phyloP scores from a whole-genome alignment of 306 rosid genomes.

The Rosa rugosa region DNA sequence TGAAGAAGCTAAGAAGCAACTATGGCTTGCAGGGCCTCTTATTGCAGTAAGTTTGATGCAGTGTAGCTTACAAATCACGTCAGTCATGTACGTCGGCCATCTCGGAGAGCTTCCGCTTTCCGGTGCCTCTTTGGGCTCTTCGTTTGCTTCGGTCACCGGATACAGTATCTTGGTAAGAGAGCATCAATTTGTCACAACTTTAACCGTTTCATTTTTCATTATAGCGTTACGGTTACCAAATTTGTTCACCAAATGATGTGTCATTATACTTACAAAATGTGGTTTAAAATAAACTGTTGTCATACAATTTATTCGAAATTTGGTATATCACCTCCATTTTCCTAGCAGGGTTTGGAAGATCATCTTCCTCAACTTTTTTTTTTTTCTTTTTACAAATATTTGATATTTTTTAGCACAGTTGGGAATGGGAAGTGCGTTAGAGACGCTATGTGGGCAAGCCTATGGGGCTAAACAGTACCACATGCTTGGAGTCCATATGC shows the following conservation, averaged over 20 bases:
- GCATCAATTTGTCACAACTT: not conserved
- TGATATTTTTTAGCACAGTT: constrained; percentile 21
- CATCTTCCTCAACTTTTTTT: not conserved
- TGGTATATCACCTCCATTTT: not conserved
- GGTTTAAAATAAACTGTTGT: not conserved
- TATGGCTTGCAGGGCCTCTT: constrained; percentile 56
- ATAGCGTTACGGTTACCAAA: accelerated
- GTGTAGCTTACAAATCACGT: constrained; percentile 47
- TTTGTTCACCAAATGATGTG: not conserved
- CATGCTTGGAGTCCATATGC: constrained; percentile 56
- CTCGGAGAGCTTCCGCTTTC: constrained; percentile 53
- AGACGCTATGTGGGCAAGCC: constrained; percentile 62
- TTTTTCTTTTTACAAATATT: not conserved
- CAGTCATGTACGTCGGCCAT: constrained; percentile 60
- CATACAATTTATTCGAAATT: not conserved
- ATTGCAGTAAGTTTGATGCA: constrained; percentile 46
- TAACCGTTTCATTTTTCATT: not conserved
- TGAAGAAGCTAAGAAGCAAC: constrained; percentile 47
- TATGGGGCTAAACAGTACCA: constrained; percentile 54
- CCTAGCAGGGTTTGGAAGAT: not conserved
- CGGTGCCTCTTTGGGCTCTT: constrained; percentile 53
- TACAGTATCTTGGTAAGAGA: constrained; percentile 42
- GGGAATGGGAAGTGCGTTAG: constrained; percentile 67
- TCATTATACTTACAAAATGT: not conserved
- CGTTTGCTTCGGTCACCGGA: constrained; percentile 53